Percentiles rank a stretch among this genome's conserved stretches.
These are phyloP conservation scores for Lachnellula hyalina DNA, from an alignment of 2,329 filamentous ascomycete species.

Conservation along the genomic window DNA sequence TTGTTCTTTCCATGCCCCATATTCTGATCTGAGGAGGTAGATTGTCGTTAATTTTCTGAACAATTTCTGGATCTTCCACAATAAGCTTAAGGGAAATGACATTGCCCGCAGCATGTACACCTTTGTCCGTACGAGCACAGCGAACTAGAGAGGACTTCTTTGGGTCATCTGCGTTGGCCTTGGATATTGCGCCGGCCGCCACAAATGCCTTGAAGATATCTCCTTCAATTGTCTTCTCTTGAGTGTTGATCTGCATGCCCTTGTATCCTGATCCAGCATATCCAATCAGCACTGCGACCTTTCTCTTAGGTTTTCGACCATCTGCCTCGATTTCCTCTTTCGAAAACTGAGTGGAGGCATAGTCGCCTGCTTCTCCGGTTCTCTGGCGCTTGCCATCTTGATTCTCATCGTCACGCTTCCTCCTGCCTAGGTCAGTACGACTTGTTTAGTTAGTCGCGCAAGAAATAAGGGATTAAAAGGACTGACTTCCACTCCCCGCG, in stretches of 20 bases:
- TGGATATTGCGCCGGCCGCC: conserved; percentile 85
- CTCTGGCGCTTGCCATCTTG: conserved; percentile 51
- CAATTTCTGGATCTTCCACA: conserved; percentile 81
- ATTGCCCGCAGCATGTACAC: conserved; percentile 92
- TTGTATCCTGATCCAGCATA: conserved; percentile 96
- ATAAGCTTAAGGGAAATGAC: conserved; percentile 94
- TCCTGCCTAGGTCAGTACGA: conserved; percentile 45
- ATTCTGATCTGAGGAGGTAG: conserved; percentile 86
- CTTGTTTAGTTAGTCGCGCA: conserved; percentile 45
- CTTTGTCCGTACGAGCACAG: conserved; percentile 95
- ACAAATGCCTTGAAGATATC: conserved; percentile 93
- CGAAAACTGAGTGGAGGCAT: conserved; percentile 44
- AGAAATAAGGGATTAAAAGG: conserved; percentile 2
- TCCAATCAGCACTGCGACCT: conserved; percentile 91
- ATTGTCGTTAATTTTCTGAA: conserved; percentile 84
- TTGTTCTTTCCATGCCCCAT: conserved; percentile 89
- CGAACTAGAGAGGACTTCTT: conserved; percentile 93
- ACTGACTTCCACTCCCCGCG: conserved; percentile 60
- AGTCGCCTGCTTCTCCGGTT: conserved; percentile 35
- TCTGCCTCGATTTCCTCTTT: conserved; percentile 86
- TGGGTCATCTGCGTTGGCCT: conserved; percentile 92
- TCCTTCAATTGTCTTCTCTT: conserved; percentile 90
- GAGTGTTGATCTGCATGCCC: conserved; percentile 84
- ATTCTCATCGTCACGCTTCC: conserved; percentile 44
- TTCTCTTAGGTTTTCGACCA: conserved; percentile 84